These are phyloP conservation scores for Fusarium duplospermum DNA, from an alignment of 2,329 filamentous ascomycete species.

Conservation along the genomic window DNA sequence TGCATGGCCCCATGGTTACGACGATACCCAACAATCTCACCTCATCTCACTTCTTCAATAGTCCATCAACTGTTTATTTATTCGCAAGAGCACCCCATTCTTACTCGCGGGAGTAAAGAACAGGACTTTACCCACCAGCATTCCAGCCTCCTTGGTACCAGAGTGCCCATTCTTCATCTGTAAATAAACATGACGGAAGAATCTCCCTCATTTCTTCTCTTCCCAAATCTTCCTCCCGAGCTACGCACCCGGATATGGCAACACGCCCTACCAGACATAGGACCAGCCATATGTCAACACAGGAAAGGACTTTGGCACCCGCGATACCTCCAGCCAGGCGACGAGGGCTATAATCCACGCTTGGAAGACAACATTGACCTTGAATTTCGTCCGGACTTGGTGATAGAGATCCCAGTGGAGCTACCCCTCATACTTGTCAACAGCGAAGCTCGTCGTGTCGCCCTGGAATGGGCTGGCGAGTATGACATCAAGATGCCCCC, in stretches of 20 bases:
- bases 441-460: conserved; percentile 6
- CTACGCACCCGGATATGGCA: conserved; percentile 24
- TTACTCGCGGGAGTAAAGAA: background rate
- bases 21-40: background rate
- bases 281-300: background rate
- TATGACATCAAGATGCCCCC: background rate
- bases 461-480: background rate
- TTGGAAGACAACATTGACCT: background rate
- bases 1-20: background rate
- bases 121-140: background rate
- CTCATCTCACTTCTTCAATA: background rate
- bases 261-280: background rate
- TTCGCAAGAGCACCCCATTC: background rate
- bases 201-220: background rate
- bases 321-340: background rate
- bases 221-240: conserved; percentile 9
- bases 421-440: conserved; percentile 8
- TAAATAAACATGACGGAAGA: background rate
- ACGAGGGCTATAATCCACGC: background rate
- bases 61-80: background rate
- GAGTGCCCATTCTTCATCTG: background rate
- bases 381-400: conserved; percentile 10
- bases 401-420: background rate
- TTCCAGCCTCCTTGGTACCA: background rate
- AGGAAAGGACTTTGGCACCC: conserved; percentile 11